Base-by-base conservation (phyloP, 495 filamentous ascomycete genomes). In the Xylaria acuta region DNA sequence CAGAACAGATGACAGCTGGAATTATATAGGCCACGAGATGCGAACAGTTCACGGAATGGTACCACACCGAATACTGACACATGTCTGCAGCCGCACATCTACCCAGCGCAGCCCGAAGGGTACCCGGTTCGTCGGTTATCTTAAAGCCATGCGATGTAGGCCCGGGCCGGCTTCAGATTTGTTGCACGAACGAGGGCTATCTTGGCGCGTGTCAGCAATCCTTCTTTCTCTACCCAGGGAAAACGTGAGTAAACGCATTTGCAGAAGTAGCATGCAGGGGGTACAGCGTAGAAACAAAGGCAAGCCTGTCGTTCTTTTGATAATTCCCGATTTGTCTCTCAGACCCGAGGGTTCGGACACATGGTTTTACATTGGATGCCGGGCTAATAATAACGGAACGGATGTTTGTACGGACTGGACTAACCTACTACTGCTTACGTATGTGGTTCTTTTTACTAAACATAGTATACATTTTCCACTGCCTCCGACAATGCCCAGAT, bases 141-240 rank as follows among this genome's bases (percentile, higher is more conserved):
- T 56, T 47, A 43, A n/a, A 67, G 43, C 18, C 32, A 67, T 67
- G 64, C 64, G 34, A 34, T 54, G 34, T 47, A 67, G 49, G 36
- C 34, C 65, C 65, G 65, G 49, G 49, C 65, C 49, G 65, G 65
- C 65, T 67, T 67, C 27, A 67, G 47, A 43, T 67, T 1, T 56
- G 49, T 67, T 66, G 30, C 49, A 36, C 34, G 32, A 36, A 27
- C 54, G n/a, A 34, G 65, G 8, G 11, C 32, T 54, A 2, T 43
- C 49, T 40, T 40, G 65, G 49, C 65, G 36, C 20, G 49, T 56
- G 34, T 67, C 65, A 56, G 49, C 51, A 36, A n/a, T 49, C 47
- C 20, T 67, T 40, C n/a, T 11, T 54, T 43, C 18, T 22, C n/a
- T 30, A 30, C 5, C 32, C 30, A 12, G 25, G 36, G 34, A 40